Percentiles rank a stretch among this genome's conserved stretches.
These are phyloP conservation scores for Penicillium sp. DNA, from an alignment of 2,329 filamentous ascomycete genomes.

Conservation along the genomic window DNA sequence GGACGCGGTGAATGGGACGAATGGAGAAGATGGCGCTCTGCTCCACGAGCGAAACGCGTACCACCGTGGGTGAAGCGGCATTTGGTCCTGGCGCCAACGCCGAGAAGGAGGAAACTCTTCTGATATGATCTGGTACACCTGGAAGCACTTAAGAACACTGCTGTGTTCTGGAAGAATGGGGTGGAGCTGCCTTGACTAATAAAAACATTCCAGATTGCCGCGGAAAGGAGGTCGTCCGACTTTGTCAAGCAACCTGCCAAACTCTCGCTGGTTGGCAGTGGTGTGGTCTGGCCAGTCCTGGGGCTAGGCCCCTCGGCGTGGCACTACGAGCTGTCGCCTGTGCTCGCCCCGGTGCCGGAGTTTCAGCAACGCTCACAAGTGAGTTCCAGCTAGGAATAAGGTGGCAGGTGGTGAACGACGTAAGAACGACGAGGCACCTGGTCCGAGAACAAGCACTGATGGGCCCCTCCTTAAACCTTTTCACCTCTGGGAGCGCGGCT, in stretches of 20 bases:
- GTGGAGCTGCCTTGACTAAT: slow-evolving; percentile 16
- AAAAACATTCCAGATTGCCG: slow-evolving; percentile 2
- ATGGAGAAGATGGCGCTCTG: not conserved
- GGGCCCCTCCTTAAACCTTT: not conserved
- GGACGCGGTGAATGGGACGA: not conserved
- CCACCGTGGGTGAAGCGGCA: slow-evolving; percentile 3
- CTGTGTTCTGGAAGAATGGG: not conserved
- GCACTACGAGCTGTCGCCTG: not conserved
- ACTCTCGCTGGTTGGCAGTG: too few relatives aligned
- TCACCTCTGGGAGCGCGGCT: not conserved
- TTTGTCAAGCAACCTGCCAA: not conserved
- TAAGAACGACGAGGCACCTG: not conserved
- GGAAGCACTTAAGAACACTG: not conserved
- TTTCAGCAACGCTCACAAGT: not conserved
- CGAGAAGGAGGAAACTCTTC: not conserved
- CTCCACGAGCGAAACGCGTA: not conserved
- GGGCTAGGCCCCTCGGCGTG: not conserved
- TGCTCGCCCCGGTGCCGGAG: not conserved
- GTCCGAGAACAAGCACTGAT: not conserved
- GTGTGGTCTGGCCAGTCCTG: slow-evolving; percentile 7
- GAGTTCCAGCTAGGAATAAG: not conserved
- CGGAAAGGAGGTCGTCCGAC: slow-evolving; percentile 5
- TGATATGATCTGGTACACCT: not conserved
- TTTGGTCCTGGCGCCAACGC: not conserved
- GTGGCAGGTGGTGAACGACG: not conserved